Conservation (phyloP, 2,329 filamentous ascomycete genomes). For the Malbranchea zuffiana region DNA sequence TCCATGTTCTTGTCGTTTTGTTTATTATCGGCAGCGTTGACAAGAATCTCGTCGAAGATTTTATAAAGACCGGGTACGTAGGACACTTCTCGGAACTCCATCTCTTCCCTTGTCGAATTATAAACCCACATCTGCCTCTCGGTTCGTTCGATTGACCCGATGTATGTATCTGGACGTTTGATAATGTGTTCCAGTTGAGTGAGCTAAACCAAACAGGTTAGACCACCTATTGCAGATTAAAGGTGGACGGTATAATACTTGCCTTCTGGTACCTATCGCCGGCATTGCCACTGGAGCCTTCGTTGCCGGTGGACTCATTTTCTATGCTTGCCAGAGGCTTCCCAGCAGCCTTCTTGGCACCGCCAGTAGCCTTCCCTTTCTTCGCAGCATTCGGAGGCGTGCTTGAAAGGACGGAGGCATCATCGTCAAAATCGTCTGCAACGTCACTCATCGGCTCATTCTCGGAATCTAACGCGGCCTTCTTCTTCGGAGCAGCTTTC, state of each 20-base stretch:
- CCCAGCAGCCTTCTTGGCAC: conserved; percentile 57
- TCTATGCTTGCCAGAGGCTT: conserved; percentile 62
- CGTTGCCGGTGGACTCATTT: conserved; percentile 51
- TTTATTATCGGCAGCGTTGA: conserved; percentile 98
- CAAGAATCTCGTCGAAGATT: conserved; percentile 96
- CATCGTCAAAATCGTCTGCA: conserved; percentile 42
- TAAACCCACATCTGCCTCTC: conserved; percentile 93
- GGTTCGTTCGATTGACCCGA: conserved; percentile 81
- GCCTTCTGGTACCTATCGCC: conserved; percentile 82
- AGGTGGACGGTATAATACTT: conserved; percentile 10
- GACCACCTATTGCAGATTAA: neutral
- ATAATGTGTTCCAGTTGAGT: conserved; percentile 94
- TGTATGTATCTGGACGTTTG: conserved; percentile 95
- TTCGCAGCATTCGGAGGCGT: conserved; percentile 67
- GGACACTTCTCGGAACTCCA: conserved; percentile 75
- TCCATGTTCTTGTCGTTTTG: conserved; percentile 84
- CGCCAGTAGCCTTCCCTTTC: conserved; percentile 59
- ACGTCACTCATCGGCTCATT: conserved; percentile 47
- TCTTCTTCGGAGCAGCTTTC: conserved; percentile 53
- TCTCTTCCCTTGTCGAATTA: conserved; percentile 69
- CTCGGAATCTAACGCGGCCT: conserved; percentile 55
- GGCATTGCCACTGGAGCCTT: conserved; percentile 37
- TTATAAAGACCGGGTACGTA: conserved; percentile 96
- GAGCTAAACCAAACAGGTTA: conserved; percentile 37
- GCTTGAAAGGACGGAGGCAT: conserved; percentile 59